Evolutionary conservation across 1,139 yeast genomes (phyloP), one percentile per base, ranked within the genome.

Genomic region (Candida sp.): DNA sequence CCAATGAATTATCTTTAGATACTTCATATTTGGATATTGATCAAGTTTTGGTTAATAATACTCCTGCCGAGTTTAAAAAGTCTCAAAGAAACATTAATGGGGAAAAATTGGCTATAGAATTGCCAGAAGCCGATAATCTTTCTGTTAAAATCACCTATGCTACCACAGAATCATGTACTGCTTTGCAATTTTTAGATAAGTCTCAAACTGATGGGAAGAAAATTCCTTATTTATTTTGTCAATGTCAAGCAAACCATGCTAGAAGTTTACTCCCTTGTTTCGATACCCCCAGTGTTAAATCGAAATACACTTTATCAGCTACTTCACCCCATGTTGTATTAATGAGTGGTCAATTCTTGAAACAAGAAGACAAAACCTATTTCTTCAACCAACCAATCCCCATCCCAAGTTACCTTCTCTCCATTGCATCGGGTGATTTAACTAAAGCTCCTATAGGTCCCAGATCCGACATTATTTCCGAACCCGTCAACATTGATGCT

Each of bases 241-340:
- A 90, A 64, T 81, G 95, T 60, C 96, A 90, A 67, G 89, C 97
- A 32, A 88, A 87, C 50, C 97, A 90, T 58, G 95, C 96, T 21
- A 77, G 97, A 59, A 81, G 95, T 22, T 73, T 90, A 55, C 84
- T 86, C 67, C 97, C 97, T 2, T 87, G 91, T 56, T 90, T 90
- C 60, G 97, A 90, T 62, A 89, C 97, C 0, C 97, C 97, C 3
- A 77, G 95, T 0, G 76, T 87, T 42, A 90, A 90, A 63, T 76
- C 90, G 4, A 72, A 82, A 0, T 87, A 77, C 59, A 64, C 70
- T 15, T 81, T 85, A 53, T 66, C 69, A 33, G 82, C 87, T 41
- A 75, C 64, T 38, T 87, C 96, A 1, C 77, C 82, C 11, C 71
- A 79, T 47, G 84, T 84, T 36, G 80, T 82, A 2, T 80, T 89